phyloP scores from a whole-genome alignment of 805 yeast species.

The Dipodascus albidus region DNA sequence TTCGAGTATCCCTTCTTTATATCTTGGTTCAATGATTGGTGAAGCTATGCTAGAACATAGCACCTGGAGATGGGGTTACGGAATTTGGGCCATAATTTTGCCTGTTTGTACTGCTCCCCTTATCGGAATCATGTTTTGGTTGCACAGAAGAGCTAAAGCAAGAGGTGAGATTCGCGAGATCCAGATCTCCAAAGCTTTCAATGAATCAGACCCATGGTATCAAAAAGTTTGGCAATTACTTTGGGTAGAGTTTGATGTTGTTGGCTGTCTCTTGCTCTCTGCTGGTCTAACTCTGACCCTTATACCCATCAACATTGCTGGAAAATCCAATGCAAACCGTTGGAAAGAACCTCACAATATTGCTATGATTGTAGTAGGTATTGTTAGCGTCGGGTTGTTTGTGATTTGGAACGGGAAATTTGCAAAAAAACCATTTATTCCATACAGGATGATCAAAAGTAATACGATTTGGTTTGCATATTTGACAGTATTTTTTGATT shows the following conservation, averaged over 20 bases:
- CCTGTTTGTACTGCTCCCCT: slow-evolving; percentile 28
- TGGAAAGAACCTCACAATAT: slow-evolving; percentile 5
- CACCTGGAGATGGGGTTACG: slow-evolving; percentile 46
- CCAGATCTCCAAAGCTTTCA: slow-evolving; percentile 1
- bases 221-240: slow-evolving; percentile 8
- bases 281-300: slow-evolving; percentile 4
- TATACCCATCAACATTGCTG: slow-evolving; percentile 4
- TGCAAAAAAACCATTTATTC: slow-evolving; percentile 46
- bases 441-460: slow-evolving; percentile 41
- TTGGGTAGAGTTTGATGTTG: slow-evolving; percentile 6
- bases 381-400: slow-evolving; percentile 32
- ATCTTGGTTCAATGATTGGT: slow-evolving; percentile 32
- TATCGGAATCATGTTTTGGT: slow-evolving; percentile 10
- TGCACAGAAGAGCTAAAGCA: slow-evolving; percentile 12
- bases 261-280: slow-evolving; percentile 3
- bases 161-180: slow-evolving; percentile 9
- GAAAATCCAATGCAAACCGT: slow-evolving; percentile 11
- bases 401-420: slow-evolving; percentile 39
- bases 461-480: slow-evolving; percentile 55
- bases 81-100: slow-evolving; percentile 36
- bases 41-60: slow-evolving; percentile 22
- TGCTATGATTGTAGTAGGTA: slow-evolving; percentile 4
- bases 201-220: background rate
- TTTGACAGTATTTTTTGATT: slow-evolving; percentile 35
- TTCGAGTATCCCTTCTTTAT: slow-evolving; percentile 25